A percentile compares a stretch with the other conserved stretches of the same genome.
phyloP scores from a whole-genome alignment of 495 filamentous ascomycete genomes.

The Lineolata rhizophorae region DNA sequence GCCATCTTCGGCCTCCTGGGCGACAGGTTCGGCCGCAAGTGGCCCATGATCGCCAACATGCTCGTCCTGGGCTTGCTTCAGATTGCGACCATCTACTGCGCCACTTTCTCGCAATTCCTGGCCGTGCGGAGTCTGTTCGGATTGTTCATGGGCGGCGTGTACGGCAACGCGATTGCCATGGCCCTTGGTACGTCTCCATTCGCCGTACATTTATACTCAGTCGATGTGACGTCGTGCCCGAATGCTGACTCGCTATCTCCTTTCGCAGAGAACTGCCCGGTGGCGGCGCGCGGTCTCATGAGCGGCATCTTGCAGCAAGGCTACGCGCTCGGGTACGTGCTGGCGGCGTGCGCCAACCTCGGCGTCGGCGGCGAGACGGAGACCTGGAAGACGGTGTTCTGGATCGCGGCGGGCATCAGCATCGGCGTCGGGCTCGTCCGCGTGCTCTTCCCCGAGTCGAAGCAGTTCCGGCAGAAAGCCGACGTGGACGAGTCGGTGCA shows the following conservation, averaged over 20 bases:
- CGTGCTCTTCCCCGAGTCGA: slow-evolving; percentile 44
- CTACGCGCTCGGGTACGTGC: slow-evolving; percentile 52
- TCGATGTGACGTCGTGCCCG: no score
- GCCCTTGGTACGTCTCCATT: no score
- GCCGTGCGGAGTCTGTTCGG: slow-evolving; percentile 50
- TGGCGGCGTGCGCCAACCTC: slow-evolving; percentile 48
- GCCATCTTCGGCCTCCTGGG: slow-evolving; percentile 48
- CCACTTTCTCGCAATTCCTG: slow-evolving; percentile 44
- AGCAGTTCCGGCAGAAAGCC: slow-evolving; percentile 45
- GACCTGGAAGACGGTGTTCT: slow-evolving; percentile 44
- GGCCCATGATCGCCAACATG: slow-evolving; percentile 59
- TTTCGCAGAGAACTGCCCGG: slow-evolving; percentile 57
- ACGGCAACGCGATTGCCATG: slow-evolving; percentile 65
- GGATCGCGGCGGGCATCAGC: slow-evolving; percentile 38
- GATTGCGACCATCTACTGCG: slow-evolving; percentile 48
- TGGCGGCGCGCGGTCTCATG: slow-evolving; percentile 47
- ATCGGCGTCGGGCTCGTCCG: slow-evolving; percentile 40
- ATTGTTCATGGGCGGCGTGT: slow-evolving; percentile 69
- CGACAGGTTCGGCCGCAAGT: slow-evolving; percentile 59
- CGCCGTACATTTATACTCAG: no score
- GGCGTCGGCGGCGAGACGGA: slow-evolving; percentile 34
- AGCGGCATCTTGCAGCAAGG: slow-evolving; percentile 61
- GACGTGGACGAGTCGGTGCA: slow-evolving; percentile 25
- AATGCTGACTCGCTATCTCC: no score
- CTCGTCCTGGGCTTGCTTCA: slow-evolving; percentile 39